A percentile compares a stretch with the other conserved stretches of the same genome.
phyloP scores from a whole-genome alignment of 768 basidiomycete genomes.

The Amanita exitialis region DNA sequence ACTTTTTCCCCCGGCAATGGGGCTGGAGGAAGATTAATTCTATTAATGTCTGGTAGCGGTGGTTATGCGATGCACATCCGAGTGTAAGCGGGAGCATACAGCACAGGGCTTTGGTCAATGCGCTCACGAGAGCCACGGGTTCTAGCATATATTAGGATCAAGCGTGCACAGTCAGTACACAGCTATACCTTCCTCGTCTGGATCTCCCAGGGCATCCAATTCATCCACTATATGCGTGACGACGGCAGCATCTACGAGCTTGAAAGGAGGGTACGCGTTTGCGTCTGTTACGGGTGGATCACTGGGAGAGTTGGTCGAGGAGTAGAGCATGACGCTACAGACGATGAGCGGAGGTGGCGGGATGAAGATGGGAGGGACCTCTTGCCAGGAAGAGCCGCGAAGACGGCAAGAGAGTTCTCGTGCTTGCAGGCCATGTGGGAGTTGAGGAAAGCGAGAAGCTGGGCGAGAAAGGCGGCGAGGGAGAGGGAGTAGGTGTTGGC shows the following conservation, averaged over 20 bases:
- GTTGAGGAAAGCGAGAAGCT: conserved; percentile 86
- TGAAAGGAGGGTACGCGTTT: conserved; percentile 82
- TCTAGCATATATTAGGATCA: conserved; percentile 20
- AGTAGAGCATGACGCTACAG: conserved; percentile 65
- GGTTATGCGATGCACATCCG: neutral
- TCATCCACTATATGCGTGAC: conserved; percentile 51
- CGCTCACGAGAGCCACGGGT: conserved; percentile 73
- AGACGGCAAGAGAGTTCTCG: conserved; percentile 90
- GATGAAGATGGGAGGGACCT: conserved; percentile 39
- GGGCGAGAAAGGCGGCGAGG: conserved; percentile 68
- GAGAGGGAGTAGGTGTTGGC: conserved; percentile 43
- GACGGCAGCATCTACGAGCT: conserved; percentile 60
- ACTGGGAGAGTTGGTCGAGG: conserved; percentile 41
- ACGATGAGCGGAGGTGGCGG: neutral
- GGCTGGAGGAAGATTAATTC: conserved; percentile 21
- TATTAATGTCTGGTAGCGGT: conserved; percentile 27
- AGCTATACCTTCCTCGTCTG: conserved; percentile 40
- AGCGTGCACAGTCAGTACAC: conserved; percentile 4
- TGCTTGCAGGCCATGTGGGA: conserved; percentile 84
- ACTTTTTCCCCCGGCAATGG: conserved; percentile 18
- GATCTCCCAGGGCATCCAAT: conserved; percentile 39
- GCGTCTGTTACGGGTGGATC: conserved; percentile 43
- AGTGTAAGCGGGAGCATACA: conserved; percentile 37
- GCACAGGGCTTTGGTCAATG: conserved; percentile 87
- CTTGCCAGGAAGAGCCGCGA: conserved; percentile 77